Evolutionary conservation across 805 yeast species (phyloP), one percentile per base, ranked within the genome.

Genomic region (Candida vaughaniae): DNA sequence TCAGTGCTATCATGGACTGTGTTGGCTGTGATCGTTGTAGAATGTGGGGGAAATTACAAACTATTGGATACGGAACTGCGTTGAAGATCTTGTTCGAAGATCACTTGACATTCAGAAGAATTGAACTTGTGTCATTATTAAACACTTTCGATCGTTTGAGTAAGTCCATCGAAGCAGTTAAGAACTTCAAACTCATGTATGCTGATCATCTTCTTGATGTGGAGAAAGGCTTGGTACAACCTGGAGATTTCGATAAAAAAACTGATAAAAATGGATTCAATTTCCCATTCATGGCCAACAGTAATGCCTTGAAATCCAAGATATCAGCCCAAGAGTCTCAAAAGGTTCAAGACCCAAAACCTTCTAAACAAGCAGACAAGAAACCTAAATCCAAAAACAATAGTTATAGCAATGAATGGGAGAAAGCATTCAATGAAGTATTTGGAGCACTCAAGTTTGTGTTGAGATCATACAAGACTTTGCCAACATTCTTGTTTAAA

Each of bases 1-100:
- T 93, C 16, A 82, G 95, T 15, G 82, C 86, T 34, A 79, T 93
- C 29, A 93, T 93, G 97, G 96, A 91, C 60, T 93, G 99, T 66
- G 98, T 93, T 27, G 97, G 96, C 25, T 93, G 99, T 68, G 99
- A 93, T 58, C 75, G 97, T 56, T 93, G 99, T 61, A 77, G 97
- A 53, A 70, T 93, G 62, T 93, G 99, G 99, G 99, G 99, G 7
- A 93, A 93, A 61, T 77, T 93, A 20, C 99, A 93, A 66, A 88
- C 95, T 2, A 87, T 93, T 11, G 99, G 99, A 15, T 93, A 93
- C 60, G 99, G 97, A 14, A 93, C 99, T 6, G 95, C 96, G 1
- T 74, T 93, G 53, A 93, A 93, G 59, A 76, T 91, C 16, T 67
- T 93, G 41, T 88, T 93, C 58, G 98, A 91, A 58, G 76, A 80